Base-by-base conservation (phyloP, 2,329 filamentous ascomycete species). In the Penicillium sp. region DNA sequence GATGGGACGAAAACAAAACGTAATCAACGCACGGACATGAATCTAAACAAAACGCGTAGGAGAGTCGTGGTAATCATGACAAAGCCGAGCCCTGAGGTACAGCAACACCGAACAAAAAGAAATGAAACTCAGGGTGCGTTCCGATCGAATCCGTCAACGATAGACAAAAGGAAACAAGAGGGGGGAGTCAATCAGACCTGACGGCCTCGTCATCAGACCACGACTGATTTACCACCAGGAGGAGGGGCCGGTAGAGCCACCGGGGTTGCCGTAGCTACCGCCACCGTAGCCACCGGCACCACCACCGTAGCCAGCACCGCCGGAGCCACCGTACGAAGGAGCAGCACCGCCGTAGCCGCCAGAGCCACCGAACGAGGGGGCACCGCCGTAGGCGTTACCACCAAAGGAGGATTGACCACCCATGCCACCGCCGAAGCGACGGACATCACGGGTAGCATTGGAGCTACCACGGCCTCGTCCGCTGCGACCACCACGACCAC, bases 401-500 rank as follows among this genome's bases (percentile, higher is more conserved):
- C 41, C 41, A 25, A 43, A 37, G 33, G 41, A 37, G 18, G 41
- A 43, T 25, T 43, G 41, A 51, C 59, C 55, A 36, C 70, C 69
- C 56, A 64, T 62, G 51, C 67, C 67, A 56, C 70, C 73, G 42
- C 69, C 69, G 53, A 81, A 82, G 71, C 90, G 90, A 74, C 93
- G 89, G 78, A 93, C 89, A 70, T 97, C 93, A 67, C 90, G 90
- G 71, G 84, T 95, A 62, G 85, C 79, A 66, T 70, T 65, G 55
- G 68, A 35, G 28, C 52, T 76, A 65, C 71, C 72, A 61, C 78
- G 76, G 60, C 86, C 85, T 66, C 86, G 82, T 52, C 86, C 83
- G 47, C 87, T 84, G 51, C 89, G 84, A 53, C 86, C 79, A 54
- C 86, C 81, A 56, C 82, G 77, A 45, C 89, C 86, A 49, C 88